Percentiles rank a stretch among this genome's conserved stretches.
These are phyloP conservation scores for Murraya koenigii DNA, from an alignment of 345 rosid species.

Conservation along the genomic window DNA sequence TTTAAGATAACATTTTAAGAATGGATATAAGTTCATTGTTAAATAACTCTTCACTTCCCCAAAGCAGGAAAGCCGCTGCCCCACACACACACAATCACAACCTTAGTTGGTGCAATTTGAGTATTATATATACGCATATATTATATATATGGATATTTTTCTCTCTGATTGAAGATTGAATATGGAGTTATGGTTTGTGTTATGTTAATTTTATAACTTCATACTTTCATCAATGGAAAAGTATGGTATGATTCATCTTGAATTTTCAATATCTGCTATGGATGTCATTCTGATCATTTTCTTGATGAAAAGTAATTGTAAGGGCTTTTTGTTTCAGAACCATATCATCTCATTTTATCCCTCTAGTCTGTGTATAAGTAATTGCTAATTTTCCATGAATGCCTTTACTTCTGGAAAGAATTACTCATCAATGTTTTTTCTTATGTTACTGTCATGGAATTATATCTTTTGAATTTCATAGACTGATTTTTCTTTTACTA, in stretches of 20 bases:
- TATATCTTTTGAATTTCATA: neutral
- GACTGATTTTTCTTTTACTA: slow-evolving; percentile 1
- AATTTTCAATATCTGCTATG: neutral
- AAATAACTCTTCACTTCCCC: neutral
- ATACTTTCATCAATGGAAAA: neutral
- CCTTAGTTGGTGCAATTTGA: neutral
- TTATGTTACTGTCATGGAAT: neutral
- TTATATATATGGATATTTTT: neutral
- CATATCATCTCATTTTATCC: neutral
- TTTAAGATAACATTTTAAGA: neutral
- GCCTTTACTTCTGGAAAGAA: neutral
- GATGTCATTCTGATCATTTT: neutral
- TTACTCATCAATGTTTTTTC: neutral
- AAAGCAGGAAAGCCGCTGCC: neutral
- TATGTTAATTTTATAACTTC: neutral
- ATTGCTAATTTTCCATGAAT: neutral
- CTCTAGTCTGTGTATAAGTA: neutral
- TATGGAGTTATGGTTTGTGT: neutral
- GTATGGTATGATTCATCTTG: neutral
- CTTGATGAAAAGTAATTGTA: neutral
- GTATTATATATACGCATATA: neutral
- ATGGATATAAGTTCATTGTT: neutral
- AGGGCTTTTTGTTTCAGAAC: neutral
- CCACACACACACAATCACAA: neutral
- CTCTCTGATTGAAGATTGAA: neutral